phyloP scores from a whole-genome alignment of 139 green algal genomes.

The Haematococcus sp. region DNA sequence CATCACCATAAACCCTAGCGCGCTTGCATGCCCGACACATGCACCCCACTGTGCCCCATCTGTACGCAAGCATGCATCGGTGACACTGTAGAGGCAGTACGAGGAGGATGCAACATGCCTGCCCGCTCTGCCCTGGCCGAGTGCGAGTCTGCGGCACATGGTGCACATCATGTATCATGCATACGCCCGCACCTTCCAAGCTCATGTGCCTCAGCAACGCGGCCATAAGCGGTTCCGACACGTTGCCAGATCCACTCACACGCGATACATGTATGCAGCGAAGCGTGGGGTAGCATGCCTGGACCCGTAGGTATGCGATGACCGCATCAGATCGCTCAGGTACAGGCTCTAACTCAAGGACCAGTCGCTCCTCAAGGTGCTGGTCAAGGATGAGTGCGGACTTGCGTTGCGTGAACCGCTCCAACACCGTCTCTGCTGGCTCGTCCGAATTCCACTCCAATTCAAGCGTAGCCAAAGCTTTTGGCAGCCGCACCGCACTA shows the following conservation, averaged over 20 bases:
- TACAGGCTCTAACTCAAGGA: constrained; percentile 8
- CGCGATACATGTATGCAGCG: constrained; percentile 42
- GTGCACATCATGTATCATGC: too few relatives aligned
- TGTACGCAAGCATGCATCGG: too few relatives aligned
- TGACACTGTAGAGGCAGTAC: too few relatives aligned
- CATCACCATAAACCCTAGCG: too few relatives aligned
- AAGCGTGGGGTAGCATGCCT: constrained; percentile 29
- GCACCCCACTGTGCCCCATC: too few relatives aligned
- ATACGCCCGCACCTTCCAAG: constrained; percentile 19
- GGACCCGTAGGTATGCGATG: neutral
- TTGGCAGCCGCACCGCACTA: constrained; percentile 8
- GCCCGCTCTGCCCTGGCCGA: too few relatives aligned
- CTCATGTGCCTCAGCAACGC: constrained; percentile 46
- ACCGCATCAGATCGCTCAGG: neutral
- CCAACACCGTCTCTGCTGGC: constrained; percentile 22
- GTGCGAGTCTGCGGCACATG: too few relatives aligned
- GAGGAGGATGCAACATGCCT: too few relatives aligned
- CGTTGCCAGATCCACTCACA: constrained; percentile 13
- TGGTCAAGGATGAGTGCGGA: constrained; percentile 21
- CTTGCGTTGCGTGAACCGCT: constrained; percentile 40
- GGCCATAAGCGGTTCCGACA: constrained; percentile 30
- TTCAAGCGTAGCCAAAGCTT: constrained; percentile 23
- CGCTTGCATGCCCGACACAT: too few relatives aligned
- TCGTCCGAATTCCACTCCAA: constrained; percentile 41
- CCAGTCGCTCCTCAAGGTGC: constrained; percentile 25